These are phyloP conservation scores for Neopestalotiopsis sp. DNA, from an alignment of 2,329 filamentous ascomycete species.

Conservation along the genomic window DNA sequence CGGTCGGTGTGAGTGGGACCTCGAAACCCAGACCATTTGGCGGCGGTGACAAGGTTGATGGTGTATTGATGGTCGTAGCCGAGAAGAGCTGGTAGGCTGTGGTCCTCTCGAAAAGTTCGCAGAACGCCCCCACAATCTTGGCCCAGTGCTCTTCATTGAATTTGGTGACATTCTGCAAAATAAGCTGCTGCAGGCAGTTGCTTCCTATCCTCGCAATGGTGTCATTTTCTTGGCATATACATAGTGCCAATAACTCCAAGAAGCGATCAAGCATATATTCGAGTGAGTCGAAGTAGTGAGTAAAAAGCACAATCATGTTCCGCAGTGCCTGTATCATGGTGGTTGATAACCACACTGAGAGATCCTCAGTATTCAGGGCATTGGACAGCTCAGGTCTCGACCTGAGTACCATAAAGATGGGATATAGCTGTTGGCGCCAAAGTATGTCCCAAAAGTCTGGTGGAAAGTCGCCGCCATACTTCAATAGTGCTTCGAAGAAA, in stretches of 20 bases:
- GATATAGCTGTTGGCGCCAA: constrained; percentile 95
- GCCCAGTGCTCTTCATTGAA: constrained; percentile 88
- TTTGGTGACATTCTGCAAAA: constrained; percentile 94
- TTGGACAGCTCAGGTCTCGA: constrained; percentile 97
- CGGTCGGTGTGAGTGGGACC: constrained; percentile 47
- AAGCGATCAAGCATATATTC: constrained; percentile 99
- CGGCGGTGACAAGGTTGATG: constrained; percentile 56
- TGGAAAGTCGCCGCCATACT: constrained; percentile 90
- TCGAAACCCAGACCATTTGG: constrained; percentile 60
- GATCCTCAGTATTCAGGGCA: constrained; percentile 91
- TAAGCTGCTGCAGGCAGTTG: constrained; percentile 96
- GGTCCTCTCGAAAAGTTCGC: constrained; percentile 91
- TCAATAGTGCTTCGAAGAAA: constrained; percentile 91
- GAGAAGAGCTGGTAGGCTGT: constrained; percentile 96
- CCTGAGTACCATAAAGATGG: constrained; percentile 97
- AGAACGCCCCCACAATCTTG: constrained; percentile 94
- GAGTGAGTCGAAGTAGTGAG: constrained; percentile 94
- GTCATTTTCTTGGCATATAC: constrained; percentile 99
- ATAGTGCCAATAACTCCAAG: constrained; percentile 89
- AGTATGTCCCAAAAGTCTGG: constrained; percentile 98
- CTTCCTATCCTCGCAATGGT: constrained; percentile 97
- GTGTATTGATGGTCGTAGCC: constrained; percentile 66
- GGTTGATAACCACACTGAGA: constrained; percentile 97
- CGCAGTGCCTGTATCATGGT: constrained; percentile 98
- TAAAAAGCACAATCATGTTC: constrained; percentile 98